Evolutionary conservation across 495 filamentous ascomycete genomes (phyloP), one percentile per base, ranked within the genome.

Genomic region (Penicillium longicatenatum): DNA sequence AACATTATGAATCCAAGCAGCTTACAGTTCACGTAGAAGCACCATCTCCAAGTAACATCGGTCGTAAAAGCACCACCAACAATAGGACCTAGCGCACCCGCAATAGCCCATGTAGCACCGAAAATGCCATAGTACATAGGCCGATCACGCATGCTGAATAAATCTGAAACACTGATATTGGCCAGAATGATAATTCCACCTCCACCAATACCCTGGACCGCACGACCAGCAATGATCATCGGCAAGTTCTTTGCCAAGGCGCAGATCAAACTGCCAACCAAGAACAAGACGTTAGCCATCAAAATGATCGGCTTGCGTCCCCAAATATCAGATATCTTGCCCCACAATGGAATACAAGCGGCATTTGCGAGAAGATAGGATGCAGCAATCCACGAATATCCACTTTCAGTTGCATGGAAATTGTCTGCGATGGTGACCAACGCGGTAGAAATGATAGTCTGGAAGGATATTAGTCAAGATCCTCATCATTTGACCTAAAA

Each of bases 281-380:
- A 84, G 76, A 96, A 97, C 22, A 90, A 69, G 21, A 78, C 72
- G 41, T 87, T 90, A 35, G 90, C 89, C 2, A 86, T 52, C 10
- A 97, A 74, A 46, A 96, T 76, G 50, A 94, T 87, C 3, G 82
- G 84, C 65, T 95, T 97, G 22, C 92, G 83, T 1, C 92, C 92
- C 80, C 86, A 95, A 55, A 96, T 93, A 65, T 96, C 92, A 61
- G 83, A 87, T 37, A 93, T 71, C 67, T 92, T 92, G n/a, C 89
- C 90, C 90, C 90, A 93, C 52, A 86, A 76, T 0, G 89, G 89
- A 21, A 85, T 85, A 26, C 83, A 82, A 4, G 89, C 84, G 2
- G 86, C 79, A 67, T 84, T 86, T 17, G 86, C 86, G 8, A 94
- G 81, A 19, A 88, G 76, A 63, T 87, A 90, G 10, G 85, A 84